Base-by-base conservation (phyloP, 768 basidiomycete genomes). In the Lyophyllum atratum region DNA sequence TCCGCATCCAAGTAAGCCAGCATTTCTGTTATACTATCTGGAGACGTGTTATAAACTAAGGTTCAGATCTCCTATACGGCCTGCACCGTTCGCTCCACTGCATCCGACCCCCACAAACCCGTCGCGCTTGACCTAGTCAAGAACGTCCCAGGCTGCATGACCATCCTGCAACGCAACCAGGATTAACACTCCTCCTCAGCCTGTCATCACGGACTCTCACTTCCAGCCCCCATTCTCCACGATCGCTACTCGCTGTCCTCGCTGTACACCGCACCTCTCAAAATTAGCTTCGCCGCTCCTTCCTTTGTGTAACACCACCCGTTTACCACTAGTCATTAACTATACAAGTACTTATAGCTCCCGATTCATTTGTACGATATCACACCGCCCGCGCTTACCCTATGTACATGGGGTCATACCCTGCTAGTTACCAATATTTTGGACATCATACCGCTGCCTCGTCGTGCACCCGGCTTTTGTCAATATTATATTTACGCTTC, bases 101-200 rank as follows among this genome's bases (percentile, higher is more conserved):
- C 61, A 2, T 70, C 74, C 2, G 87, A 92, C 68, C 83, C 88
- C 14, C 80, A 79, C 63, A 76, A 75, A 24, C 88, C 88, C 1
- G 81, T 90, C 24, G 82, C 83, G 1, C 67, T 90, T 46, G 82
- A 87, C 56, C 78, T 81, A 56, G 84, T 80, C 48, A 80, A 74
- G 61, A 79, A 81, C 59, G 78, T 92, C 6, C 85, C 86, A 2
- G 90, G 90, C 9, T 77, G 90, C 28, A 92, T 92, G 90, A 90
- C 87, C 37, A 82, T 91, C 66, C 24, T 86, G 49, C 73, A 72
- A 46, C 76, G 85, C 47, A 75, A 68, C 55, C 65, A 70, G 46
- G 58, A 67, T 49, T 54, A 19, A 46, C 24, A 24, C 8, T 33
- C 33, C 17, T 22, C n/a, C 29, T n/a, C n/a, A n/a, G n/a, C n/a